Conservation (phyloP, 495 filamentous ascomycete genomes). For the Oidiodendron maius region DNA sequence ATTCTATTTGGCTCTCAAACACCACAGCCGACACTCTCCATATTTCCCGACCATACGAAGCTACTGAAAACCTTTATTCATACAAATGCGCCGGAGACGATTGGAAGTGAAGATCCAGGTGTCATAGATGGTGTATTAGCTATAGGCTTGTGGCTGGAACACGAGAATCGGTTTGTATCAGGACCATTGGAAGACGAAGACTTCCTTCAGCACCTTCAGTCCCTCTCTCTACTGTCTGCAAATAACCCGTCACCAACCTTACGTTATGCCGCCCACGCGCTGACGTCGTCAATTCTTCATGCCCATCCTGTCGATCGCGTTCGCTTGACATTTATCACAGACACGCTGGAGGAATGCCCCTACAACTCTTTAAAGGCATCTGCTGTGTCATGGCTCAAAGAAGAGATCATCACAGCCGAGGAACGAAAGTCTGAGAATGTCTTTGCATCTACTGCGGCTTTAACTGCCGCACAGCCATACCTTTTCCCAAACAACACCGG, state of each 20-base stretch:
- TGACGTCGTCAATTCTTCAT: slow-evolving; percentile 69
- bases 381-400: slow-evolving; percentile 81
- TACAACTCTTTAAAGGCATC: slow-evolving; percentile 72
- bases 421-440: slow-evolving; percentile 34
- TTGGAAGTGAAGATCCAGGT: slow-evolving; percentile 25
- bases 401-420: slow-evolving; percentile 60
- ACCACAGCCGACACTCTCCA: slow-evolving; percentile 34
- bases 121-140: slow-evolving; percentile 40
- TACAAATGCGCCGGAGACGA: slow-evolving; percentile 32
- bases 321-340: slow-evolving; percentile 70
- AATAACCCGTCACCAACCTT: slow-evolving; percentile 61
- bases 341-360: slow-evolving; percentile 75
- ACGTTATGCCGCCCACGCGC: slow-evolving; percentile 66
- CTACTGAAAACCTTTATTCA: slow-evolving; percentile 57
- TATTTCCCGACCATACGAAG: slow-evolving; percentile 59
- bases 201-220: slow-evolving; percentile 54
- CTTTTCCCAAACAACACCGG: slow-evolving; percentile 38
- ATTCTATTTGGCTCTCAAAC: slow-evolving; percentile 44
- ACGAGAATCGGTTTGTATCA: slow-evolving; percentile 27
- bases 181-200: slow-evolving; percentile 28
- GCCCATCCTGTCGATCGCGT: slow-evolving; percentile 64
- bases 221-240: slow-evolving; percentile 57
- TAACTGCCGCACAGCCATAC: slow-evolving; percentile 40
- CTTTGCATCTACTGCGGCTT: slow-evolving; percentile 48
- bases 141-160: slow-evolving; percentile 44